Evolutionary conservation across 306 rosid genomes (phyloP).

Genomic region (Senna tora): DNA sequence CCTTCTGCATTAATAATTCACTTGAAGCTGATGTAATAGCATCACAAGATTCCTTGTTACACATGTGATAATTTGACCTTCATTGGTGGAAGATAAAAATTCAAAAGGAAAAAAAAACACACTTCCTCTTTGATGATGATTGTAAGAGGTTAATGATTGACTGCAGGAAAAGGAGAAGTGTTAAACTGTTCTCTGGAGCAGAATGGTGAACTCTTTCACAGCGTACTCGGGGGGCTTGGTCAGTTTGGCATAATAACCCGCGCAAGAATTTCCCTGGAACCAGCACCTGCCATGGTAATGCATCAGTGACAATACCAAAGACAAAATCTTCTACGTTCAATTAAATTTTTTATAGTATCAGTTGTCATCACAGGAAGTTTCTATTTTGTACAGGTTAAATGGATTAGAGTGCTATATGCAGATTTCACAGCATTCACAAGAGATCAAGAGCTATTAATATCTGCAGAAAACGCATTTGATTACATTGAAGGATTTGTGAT

Average conservation of each 20-base stretch:
- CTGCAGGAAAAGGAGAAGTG: slow-evolving; percentile 89
- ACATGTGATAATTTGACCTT: slow-evolving; percentile 14
- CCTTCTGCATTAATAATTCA: slow-evolving; percentile 26
- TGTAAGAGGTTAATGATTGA: slow-evolving; percentile 30
- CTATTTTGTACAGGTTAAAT: slow-evolving; percentile 44
- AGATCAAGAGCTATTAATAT: slow-evolving; percentile 85
- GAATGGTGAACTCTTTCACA: slow-evolving; percentile 78
- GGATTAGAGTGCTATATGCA: slow-evolving; percentile 70
- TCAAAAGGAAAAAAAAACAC: not conserved
- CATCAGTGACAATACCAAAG: slow-evolving; percentile 22
- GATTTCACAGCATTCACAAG: slow-evolving; percentile 57
- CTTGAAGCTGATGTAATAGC: slow-evolving; percentile 8
- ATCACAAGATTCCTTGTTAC: slow-evolving; percentile 28
- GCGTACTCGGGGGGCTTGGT: slow-evolving; percentile 97
- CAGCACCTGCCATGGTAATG: slow-evolving; percentile 76
- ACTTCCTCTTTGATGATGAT: slow-evolving; percentile 5
- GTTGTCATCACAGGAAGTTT: slow-evolving; percentile 1
- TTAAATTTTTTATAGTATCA: not conserved
- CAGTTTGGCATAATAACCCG: slow-evolving; percentile 93
- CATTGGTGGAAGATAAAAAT: not conserved
- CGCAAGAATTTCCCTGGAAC: slow-evolving; percentile 80
- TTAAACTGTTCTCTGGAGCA: slow-evolving; percentile 74
- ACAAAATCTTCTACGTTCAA: slow-evolving; percentile 23
- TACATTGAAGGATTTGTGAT: slow-evolving; percentile 93
- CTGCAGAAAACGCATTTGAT: slow-evolving; percentile 63